phyloP scores from a whole-genome alignment of 352 stramenopile species.

The Pythium periplocum region DNA sequence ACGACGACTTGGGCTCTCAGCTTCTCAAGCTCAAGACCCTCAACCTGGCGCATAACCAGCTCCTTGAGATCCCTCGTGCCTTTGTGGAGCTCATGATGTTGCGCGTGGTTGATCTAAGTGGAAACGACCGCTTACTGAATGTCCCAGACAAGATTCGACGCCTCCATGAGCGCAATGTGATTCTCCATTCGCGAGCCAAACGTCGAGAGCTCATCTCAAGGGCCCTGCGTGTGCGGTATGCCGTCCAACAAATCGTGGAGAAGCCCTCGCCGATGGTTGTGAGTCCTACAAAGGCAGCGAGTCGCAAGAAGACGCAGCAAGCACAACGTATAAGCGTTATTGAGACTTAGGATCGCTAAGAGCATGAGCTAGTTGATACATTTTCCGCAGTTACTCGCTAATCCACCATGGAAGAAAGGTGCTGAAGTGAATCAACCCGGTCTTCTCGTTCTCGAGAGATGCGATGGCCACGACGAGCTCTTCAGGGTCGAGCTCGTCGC shows the following conservation, averaged over 20 bases:
- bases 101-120: constrained; percentile 37
- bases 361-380: too few species aligned
- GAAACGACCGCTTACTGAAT: constrained; percentile 24
- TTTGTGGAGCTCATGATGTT: constrained; percentile 25
- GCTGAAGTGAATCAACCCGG: constrained; percentile 53
- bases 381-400: constrained; percentile 24
- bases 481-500: constrained; percentile 52
- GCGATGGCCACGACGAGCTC: constrained; percentile 39
- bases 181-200: constrained; percentile 55
- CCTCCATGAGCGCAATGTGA: constrained; percentile 53
- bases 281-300: too few species aligned
- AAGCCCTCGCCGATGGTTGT: too few species aligned
- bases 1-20: constrained; percentile 20
- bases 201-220: constrained; percentile 55
- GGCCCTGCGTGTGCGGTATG: constrained; percentile 39
- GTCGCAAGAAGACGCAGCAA: too few species aligned
- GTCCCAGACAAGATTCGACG: constrained; percentile 51
- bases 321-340: too few species aligned
- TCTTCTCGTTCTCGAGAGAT: constrained; percentile 44
- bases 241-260: not conserved
- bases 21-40: constrained; percentile 35
- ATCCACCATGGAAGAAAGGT: constrained; percentile 66
- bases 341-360: too few species aligned
- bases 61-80: constrained; percentile 22
- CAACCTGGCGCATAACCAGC: constrained; percentile 33